Evolutionary conservation across 257 asterid genomes (phyloP).

Genomic region (Cordia subcordata): DNA sequence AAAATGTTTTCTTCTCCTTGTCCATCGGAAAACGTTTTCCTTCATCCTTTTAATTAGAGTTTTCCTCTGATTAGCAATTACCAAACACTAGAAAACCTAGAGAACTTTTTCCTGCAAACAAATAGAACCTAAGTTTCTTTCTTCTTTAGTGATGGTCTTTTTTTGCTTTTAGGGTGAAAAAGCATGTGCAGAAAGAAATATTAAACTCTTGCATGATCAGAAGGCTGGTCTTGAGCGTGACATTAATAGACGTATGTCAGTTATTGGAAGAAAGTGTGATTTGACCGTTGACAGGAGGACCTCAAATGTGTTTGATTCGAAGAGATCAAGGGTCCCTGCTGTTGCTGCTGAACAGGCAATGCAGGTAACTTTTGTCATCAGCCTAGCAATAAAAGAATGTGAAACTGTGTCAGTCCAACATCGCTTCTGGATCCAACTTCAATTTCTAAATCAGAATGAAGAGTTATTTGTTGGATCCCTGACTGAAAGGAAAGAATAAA

Average conservation of each 20-base stretch:
- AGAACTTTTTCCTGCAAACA: too few relatives aligned
- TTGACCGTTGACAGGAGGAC: slow-evolving; percentile 58
- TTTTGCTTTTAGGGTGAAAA: slow-evolving; percentile 71
- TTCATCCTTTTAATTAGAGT: too few relatives aligned
- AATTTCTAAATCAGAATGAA: too few relatives aligned
- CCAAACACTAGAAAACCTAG: too few relatives aligned
- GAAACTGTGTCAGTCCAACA: too few relatives aligned
- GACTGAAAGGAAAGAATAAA: too few relatives aligned
- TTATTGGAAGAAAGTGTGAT: slow-evolving; percentile 60
- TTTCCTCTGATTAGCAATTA: too few relatives aligned
- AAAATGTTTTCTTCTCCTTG: too few relatives aligned
- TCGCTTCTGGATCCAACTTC: too few relatives aligned
- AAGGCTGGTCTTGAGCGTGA: slow-evolving; percentile 87
- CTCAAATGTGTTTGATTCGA: slow-evolving; percentile 56
- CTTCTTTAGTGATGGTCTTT: slow-evolving; percentile 3
- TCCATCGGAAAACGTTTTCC: too few relatives aligned
- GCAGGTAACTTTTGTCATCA: slow-evolving; percentile 25
- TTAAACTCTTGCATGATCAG: slow-evolving; percentile 64
- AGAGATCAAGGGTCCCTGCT: slow-evolving; percentile 44
- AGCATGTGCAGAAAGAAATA: slow-evolving; percentile 75
- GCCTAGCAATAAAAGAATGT: neutral
- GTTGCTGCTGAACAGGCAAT: slow-evolving; percentile 42
- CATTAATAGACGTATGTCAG: slow-evolving; percentile 63
- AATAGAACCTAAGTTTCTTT: neutral
- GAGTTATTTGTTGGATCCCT: too few relatives aligned